Base-by-base conservation (phyloP, 768 basidiomycete species). In the Postia placenta region DNA sequence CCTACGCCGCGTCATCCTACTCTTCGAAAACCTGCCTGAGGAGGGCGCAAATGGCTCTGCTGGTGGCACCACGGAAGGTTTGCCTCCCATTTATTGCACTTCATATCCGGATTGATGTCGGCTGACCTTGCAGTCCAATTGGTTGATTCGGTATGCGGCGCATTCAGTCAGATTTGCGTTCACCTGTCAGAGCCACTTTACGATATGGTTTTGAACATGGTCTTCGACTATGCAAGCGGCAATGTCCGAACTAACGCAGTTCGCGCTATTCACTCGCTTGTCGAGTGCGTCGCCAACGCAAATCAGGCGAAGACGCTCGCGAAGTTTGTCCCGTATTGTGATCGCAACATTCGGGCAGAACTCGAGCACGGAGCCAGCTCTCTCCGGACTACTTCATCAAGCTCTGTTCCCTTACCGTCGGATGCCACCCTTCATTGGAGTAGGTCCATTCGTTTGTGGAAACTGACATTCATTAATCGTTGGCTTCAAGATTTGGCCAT, bases 361-460 rank as follows among this genome's bases (percentile, higher is more conserved):
- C 73, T 94, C 11, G 90, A 92, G 54, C 82, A 85, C 56, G 92
- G 92, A 4, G 92, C 92, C 6, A 85, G 83, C 59, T 86, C 80
- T 49, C 71, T 76, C 56, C 76, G 75, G 63, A 83, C 85, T 14
- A 92, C 88, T 1, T 84, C 85, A 2, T 70, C 76, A 26, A 60
- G 64, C 23, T 81, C 84, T 2, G 73, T 74, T 1, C 81, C 85
- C 1, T 67, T 87, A 35, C 82, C 87, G 2, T 85, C 87, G 1
- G 90, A 92, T 64, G 87, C 87, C 3, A 90, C 89, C 15, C 71
- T 95, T 43, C 90, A 93, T 58, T 92, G 89, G 86, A 89, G 86
- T 87, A 65, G 48, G 81, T 64, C 64, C 42, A 41, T 49, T 37
- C n/a, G n/a, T n/a, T n/a, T n/a, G n/a, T n/a, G n/a, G n/a, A n/a